Evolutionary conservation across 768 basidiomycete genomes (phyloP).

Genomic region (Mycena olivaceomarginata): DNA sequence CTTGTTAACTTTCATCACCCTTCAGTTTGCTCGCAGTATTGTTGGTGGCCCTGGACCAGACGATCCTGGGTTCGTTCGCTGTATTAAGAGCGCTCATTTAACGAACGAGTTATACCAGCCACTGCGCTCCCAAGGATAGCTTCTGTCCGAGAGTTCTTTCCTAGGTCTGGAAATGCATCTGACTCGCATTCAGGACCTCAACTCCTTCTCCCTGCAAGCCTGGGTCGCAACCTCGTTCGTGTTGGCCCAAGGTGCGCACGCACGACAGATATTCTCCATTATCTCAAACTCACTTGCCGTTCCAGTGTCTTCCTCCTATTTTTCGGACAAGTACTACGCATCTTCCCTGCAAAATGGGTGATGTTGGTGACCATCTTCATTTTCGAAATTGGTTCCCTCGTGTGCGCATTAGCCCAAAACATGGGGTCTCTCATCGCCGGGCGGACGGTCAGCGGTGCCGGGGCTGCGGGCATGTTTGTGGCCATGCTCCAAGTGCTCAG

Average conservation of each 20-base stretch:
- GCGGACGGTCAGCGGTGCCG: conserved; percentile 25
- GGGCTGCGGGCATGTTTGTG: conserved; percentile 48
- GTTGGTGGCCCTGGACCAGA: conserved; percentile 31
- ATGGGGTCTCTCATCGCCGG: conserved; percentile 31
- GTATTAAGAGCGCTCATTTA: background rate
- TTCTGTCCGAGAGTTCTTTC: conserved; percentile 3
- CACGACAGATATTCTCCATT: too few species aligned
- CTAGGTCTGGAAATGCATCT: background rate
- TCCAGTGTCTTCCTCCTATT: conserved; percentile 25
- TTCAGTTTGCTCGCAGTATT: background rate
- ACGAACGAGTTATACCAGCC: background rate
- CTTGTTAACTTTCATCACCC: background rate
- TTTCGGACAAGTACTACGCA: conserved; percentile 36
- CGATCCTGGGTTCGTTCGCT: conserved; percentile 24
- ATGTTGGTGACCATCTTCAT: conserved; percentile 17
- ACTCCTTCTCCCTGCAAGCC: conserved; percentile 17
- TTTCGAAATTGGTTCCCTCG: conserved; percentile 35
- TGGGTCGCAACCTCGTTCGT: conserved; percentile 29
- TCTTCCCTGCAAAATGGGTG: conserved; percentile 37
- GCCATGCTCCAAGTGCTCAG: conserved; percentile 51
- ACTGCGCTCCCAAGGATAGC: conserved; percentile 35
- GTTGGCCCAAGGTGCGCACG: background rate
- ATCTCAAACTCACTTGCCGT: background rate
- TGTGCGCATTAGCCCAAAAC: conserved; percentile 57
- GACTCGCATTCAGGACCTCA: conserved; percentile 11